Conservation (phyloP, 2,329 filamentous ascomycete genomes). For the Coniochaeta prunicola region DNA sequence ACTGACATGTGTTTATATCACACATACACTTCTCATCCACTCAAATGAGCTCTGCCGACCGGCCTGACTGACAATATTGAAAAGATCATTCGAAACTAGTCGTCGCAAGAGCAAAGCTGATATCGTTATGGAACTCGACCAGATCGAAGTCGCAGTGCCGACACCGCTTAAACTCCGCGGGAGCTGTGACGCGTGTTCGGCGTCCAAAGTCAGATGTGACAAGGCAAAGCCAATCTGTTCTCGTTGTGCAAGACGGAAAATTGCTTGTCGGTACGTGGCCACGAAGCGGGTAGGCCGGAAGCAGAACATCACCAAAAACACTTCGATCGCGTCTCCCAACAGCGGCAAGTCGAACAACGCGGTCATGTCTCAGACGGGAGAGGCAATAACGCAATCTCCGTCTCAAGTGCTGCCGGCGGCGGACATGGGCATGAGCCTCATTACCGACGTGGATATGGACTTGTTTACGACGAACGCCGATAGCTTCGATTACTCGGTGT, state of each 20-base stretch:
- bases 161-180: slow-evolving; percentile 21
- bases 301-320: not conserved
- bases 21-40: not conserved
- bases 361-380: not conserved
- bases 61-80: not conserved
- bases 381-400: not conserved
- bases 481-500: not conserved
- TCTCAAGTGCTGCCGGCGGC: not conserved
- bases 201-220: slow-evolving; percentile 25
- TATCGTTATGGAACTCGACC: not conserved
- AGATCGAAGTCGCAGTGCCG: not conserved
- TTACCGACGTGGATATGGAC: not conserved
- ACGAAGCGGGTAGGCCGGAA: slow-evolving; percentile 10
- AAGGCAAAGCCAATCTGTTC: slow-evolving; percentile 26
- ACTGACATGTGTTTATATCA: not conserved
- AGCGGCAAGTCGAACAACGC: not conserved
- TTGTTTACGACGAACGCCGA: not conserved
- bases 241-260: slow-evolving; percentile 20
- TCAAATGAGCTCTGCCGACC: not conserved
- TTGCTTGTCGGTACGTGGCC: slow-evolving; percentile 22
- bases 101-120: not conserved
- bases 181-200: slow-evolving; percentile 27
- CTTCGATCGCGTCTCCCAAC: not conserved
- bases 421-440: not conserved
- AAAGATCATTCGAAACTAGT: not conserved